Percentiles rank a stretch among this genome's conserved stretches.
These are phyloP conservation scores for Chlorophyllum brunneum DNA, from an alignment of 768 basidiomycete species.

Conservation along the genomic window DNA sequence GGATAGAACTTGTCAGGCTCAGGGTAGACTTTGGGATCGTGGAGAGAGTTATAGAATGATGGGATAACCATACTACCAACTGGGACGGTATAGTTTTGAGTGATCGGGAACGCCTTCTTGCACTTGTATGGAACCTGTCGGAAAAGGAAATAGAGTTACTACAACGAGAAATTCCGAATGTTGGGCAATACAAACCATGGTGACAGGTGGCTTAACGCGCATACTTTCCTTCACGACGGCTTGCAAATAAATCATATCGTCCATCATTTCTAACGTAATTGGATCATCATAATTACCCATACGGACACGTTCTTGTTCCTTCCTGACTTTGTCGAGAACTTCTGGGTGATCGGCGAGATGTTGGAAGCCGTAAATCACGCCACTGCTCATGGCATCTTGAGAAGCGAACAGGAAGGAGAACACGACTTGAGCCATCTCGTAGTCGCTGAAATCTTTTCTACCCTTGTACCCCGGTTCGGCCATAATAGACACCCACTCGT, in stretches of 20 bases:
- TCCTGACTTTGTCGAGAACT: conserved; percentile 80
- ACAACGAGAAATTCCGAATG: conserved; percentile 11
- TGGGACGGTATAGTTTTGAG: conserved; percentile 89
- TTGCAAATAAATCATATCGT: conserved; percentile 88
- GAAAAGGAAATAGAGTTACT: conserved; percentile 15
- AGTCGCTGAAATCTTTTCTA: conserved; percentile 82
- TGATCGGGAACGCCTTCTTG: conserved; percentile 88
- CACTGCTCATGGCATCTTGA: conserved; percentile 98
- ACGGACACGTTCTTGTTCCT: conserved; percentile 85
- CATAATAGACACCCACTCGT: conserved; percentile 84
- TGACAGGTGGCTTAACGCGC: conserved; percentile 89
- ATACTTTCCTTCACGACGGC: conserved; percentile 94
- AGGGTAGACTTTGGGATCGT: conserved; percentile 85
- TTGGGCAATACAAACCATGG: conserved; percentile 64
- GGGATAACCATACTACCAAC: conserved; percentile 92
- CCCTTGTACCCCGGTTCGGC: conserved; percentile 67
- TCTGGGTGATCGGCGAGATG: conserved; percentile 92
- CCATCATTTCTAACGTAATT: conserved; percentile 83
- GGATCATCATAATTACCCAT: conserved; percentile 72
- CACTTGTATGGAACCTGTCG: conserved; percentile 88
- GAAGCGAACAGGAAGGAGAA: conserved; percentile 96
- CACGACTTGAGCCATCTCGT: conserved; percentile 96
- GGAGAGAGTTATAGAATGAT: conserved; percentile 87
- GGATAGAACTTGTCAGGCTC: conserved; percentile 81
- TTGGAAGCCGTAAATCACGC: conserved; percentile 94